Evolutionary conservation across 257 asterid genomes (phyloP).

Genomic region (Craterostigma plantagineum): DNA sequence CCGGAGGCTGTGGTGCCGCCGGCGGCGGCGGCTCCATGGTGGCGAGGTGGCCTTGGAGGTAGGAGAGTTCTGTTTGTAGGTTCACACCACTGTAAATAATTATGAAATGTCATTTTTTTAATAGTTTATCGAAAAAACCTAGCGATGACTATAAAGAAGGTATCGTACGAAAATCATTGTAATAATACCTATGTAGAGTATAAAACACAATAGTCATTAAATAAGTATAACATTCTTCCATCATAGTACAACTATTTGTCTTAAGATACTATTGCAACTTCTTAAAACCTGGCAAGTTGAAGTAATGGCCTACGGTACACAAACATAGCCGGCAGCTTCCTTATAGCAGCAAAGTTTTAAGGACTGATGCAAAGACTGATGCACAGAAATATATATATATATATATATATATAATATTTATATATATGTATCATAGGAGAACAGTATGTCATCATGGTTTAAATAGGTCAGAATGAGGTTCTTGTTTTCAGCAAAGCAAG

Average conservation of each 20-base stretch:
- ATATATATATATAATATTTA: background rate
- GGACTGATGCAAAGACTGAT: conserved; percentile 7
- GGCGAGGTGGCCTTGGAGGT: conserved; percentile 66
- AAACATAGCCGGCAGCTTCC: conserved; percentile 20
- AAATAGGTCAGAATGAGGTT: conserved; percentile 32
- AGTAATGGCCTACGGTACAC: background rate
- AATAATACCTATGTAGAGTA: too few species aligned
- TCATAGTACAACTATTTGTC: too few species aligned
- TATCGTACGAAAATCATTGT: background rate
- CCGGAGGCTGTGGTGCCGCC: conserved; percentile 20
- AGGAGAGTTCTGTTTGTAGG: conserved; percentile 63
- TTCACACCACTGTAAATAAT: conserved; percentile 39
- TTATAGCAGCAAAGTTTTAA: conserved; percentile 18
- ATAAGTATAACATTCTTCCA: too few species aligned
- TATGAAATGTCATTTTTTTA: too few species aligned
- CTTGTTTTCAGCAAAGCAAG: conserved; percentile 40
- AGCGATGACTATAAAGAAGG: background rate
- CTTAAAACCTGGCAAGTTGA: too few species aligned
- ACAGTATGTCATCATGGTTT: conserved; percentile 9
- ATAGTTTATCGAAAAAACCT: too few species aligned
- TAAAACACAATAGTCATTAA: too few species aligned
- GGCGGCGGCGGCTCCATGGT: conserved; percentile 63
- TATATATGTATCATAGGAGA: background rate
- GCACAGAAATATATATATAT: too few species aligned
- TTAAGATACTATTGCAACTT: too few species aligned